Evolutionary conservation across 306 rosid genomes (phyloP).

Genomic region (Sesbania bispinosa): DNA sequence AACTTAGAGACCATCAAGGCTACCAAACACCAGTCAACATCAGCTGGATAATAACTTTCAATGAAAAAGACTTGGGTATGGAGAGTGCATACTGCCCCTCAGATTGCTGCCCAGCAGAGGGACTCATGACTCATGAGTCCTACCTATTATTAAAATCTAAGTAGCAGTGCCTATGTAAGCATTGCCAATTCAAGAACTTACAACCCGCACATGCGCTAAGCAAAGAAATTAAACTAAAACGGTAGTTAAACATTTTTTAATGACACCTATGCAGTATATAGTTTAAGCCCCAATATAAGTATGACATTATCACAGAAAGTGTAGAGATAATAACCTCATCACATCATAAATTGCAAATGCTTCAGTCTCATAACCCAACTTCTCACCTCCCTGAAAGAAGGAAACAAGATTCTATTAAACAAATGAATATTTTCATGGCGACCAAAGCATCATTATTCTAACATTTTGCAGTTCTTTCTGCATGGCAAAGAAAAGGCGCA

Average conservation of each 20-base stretch:
- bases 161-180: not conserved
- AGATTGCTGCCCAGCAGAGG: not conserved
- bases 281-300: not conserved
- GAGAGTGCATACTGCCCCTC: not conserved
- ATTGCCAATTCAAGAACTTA: not conserved
- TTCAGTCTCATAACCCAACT: constrained; percentile 97
- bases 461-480: not conserved
- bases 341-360: constrained; percentile 88
- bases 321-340: constrained; percentile 68
- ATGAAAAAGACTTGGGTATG: not conserved
- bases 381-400: constrained; percentile 85
- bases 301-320: constrained; percentile 10
- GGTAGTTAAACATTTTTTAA: not conserved
- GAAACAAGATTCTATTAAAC: constrained; percentile 26
- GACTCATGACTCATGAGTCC: not conserved
- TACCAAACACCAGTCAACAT: not conserved
- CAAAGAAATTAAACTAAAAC: constrained; percentile 9
- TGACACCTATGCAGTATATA: not conserved
- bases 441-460: constrained; percentile 9
- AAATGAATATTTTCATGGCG: constrained; percentile 16
- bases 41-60: not conserved
- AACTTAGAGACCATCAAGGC: not conserved
- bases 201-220: not conserved
- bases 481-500: not conserved
- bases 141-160: not conserved